Evolutionary conservation across 805 yeast species (phyloP).

Genomic region (Ogataea philodendri): DNA sequence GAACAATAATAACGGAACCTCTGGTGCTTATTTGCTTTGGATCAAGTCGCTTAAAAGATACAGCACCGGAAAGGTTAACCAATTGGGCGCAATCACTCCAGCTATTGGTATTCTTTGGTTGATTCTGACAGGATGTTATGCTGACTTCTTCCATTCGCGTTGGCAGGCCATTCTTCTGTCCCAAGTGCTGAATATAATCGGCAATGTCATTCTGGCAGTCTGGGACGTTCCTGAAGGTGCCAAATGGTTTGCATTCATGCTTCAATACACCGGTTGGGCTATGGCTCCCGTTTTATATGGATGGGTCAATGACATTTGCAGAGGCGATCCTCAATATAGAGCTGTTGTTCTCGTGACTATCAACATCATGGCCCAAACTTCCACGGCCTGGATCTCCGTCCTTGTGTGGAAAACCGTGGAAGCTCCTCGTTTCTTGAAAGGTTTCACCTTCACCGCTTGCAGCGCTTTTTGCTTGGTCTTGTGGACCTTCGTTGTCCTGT

Average conservation of each 20-base stretch:
- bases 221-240: slow-evolving; percentile 50
- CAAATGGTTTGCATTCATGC: slow-evolving; percentile 35
- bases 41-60: slow-evolving; percentile 33
- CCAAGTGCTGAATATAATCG: slow-evolving; percentile 41
- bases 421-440: slow-evolving; percentile 38
- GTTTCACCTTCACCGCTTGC: slow-evolving; percentile 24
- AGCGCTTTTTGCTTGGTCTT: slow-evolving; percentile 15
- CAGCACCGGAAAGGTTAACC: slow-evolving; percentile 38
- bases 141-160: slow-evolving; percentile 27
- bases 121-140: slow-evolving; percentile 18
- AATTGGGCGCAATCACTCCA: slow-evolving; percentile 37
- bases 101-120: slow-evolving; percentile 20
- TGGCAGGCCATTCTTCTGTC: slow-evolving; percentile 30
- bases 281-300: slow-evolving; percentile 52
- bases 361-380: slow-evolving; percentile 41
- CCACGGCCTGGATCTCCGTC: slow-evolving; percentile 42
- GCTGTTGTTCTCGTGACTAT: slow-evolving; percentile 39
- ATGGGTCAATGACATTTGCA: slow-evolving; percentile 49
- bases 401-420: slow-evolving; percentile 43
- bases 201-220: slow-evolving; percentile 33
- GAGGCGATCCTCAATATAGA: slow-evolving; percentile 42
- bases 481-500: slow-evolving; percentile 17
- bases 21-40: slow-evolving; percentile 26
- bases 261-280: slow-evolving; percentile 48
- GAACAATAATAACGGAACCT: slow-evolving; percentile 34